Base-by-base conservation (phyloP, 2,329 filamentous ascomycete genomes). In the Colletotrichum liriopes region DNA sequence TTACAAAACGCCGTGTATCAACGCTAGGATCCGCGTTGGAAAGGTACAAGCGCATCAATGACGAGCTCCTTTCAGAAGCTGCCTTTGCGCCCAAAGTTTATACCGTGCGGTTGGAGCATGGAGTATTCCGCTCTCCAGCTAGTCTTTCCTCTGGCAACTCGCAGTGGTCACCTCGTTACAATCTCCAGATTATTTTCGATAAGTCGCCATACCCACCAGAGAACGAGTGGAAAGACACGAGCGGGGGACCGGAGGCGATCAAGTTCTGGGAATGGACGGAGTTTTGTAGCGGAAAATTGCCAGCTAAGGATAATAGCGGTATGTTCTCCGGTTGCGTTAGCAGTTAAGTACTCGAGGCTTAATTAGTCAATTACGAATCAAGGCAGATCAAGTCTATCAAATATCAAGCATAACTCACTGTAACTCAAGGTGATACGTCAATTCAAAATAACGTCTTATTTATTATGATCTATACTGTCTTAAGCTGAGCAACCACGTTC, bases 81-180 rank as follows among this genome's bases (percentile, higher is more conserved):
- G 47, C 47, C 47, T 51, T 51, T 14, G 47, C 47, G 47, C 47
- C 47, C 47, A 51, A 51, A 16, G 26, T 20, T 12, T 51, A 51
- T 51, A 51, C 47, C n/a, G 47, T 51, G 23, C 47, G 47, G 20
- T 14, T 51, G 8, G 20, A 26, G 47, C 47, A 51, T 12, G 47
- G 47, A 2, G 47, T 51, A 12, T 51, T 51, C 23, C 47, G 47
- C 47, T 51, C 47, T 23, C 20, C 47, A 26, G 16, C 47, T 9
- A 51, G 8, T 26, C 9, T 6, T 20, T 2, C 20, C 6, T 26
- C 20, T 51, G 20, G 47, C 47, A 14, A 51, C 9, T 26, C 47
- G 47, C 47, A 51, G n/a, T 51, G 2, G 47, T 51, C 47, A 51
- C 47, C n/a, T 23, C 47, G 20, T 51, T 51, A 51, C 47, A 51